phyloP scores from a whole-genome alignment of 805 yeast genomes.

The Cyberlindnera xishuangbannaensis region DNA sequence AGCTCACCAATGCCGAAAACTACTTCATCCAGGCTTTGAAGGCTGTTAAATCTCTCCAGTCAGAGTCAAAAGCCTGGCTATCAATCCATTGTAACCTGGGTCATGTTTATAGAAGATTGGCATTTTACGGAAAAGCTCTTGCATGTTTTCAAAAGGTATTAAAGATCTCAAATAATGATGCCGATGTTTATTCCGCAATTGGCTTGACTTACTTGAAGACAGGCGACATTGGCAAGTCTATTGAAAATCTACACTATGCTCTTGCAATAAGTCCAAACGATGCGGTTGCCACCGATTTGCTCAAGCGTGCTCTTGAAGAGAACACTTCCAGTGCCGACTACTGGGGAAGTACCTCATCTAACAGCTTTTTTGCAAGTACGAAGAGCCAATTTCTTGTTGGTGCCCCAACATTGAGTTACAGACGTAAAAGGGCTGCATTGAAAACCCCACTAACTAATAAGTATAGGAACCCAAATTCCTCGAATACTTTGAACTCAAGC shows the following conservation, averaged over 20 bases:
- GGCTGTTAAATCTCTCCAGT: constrained; percentile 61
- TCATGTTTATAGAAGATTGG: constrained; percentile 73
- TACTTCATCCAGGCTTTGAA: constrained; percentile 65
- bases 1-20: constrained; percentile 61
- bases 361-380: constrained; percentile 26
- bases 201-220: constrained; percentile 76
- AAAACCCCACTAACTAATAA: constrained; percentile 27
- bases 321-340: constrained; percentile 29
- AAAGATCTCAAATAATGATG: constrained; percentile 61
- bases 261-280: constrained; percentile 74
- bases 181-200: constrained; percentile 74
- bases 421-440: constrained; percentile 4
- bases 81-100: constrained; percentile 85
- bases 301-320: constrained; percentile 70
- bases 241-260: constrained; percentile 74
- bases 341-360: constrained; percentile 1
- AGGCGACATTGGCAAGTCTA: constrained; percentile 59
- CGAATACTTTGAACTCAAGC: constrained; percentile 14
- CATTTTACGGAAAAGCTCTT: constrained; percentile 59
- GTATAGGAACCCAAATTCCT: not conserved
- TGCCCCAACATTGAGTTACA: constrained; percentile 26
- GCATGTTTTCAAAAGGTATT: constrained; percentile 73
- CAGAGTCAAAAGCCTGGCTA: constrained; percentile 78
- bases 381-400: constrained; percentile 24
- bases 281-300: constrained; percentile 75